Evolutionary conservation across 768 basidiomycete species (phyloP), one percentile per base, ranked within the genome.

Genomic region (Boletales sp.): DNA sequence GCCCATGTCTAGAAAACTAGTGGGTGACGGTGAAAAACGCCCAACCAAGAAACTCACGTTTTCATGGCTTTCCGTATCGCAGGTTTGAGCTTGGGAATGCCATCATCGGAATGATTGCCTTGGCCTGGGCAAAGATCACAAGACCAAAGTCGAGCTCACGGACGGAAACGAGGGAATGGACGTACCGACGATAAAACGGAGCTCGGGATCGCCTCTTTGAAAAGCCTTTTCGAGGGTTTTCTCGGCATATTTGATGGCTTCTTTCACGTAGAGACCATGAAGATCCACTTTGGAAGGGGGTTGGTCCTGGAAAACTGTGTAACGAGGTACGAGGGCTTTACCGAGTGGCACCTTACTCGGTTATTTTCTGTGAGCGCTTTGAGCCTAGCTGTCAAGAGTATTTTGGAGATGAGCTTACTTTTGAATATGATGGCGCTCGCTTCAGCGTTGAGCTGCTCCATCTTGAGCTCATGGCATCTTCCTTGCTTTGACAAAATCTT

Each of bases 221-320:
- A 82, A 82, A 11, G 88, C 91, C 21, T 77, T 66, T 55, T 78
- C 62, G 33, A 97, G 78, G 10, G 89, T 86, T 15, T 67, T 57
- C 60, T 96, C 87, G 0, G 87, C 82, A 50, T 78, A 78, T 36
- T 76, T 66, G 45, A 95, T 83, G 13, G 93, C 90, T 69, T 98
- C 95, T 62, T 91, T 90, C 50, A 95, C 93, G 66, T 87, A 94
- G 5, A 98, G 74, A 9, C 92, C 92, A 65, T 97, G 94, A 36
- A 97, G 72, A 69, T 97, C 95, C 41, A 95, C 73, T 66, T 92
- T 84, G 2, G 83, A 83, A 3, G 77, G 74, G 48, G 75, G 66
- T 40, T 80, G 86, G 54, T 86, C 80, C 80, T 85, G 25, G 57
- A 28, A 47, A 45, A 18, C 3, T 15, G 2, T 60, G 35, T 31